phyloP scores from a whole-genome alignment of 169 alveolate genomes.

The Eimeria brunetti region DNA sequence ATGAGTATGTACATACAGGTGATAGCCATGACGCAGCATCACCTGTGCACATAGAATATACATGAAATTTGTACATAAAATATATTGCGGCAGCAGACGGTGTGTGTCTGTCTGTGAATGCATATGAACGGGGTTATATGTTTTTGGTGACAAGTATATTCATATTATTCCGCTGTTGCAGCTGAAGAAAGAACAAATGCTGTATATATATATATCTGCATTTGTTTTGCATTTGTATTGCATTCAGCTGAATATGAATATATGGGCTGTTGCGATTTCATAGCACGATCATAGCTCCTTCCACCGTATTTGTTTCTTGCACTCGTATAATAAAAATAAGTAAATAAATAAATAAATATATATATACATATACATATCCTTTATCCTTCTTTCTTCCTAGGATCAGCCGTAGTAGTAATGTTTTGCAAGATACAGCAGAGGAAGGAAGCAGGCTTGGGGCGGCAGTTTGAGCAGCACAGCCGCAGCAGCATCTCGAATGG shows the following conservation, averaged over 20 bases:
- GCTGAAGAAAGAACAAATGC: not conserved
- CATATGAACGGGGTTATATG: too few relatives aligned
- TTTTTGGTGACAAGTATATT: not conserved
- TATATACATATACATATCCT: too few relatives aligned
- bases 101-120: too few relatives aligned
- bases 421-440: slow-evolving; percentile 70
- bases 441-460: slow-evolving; percentile 72
- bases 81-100: not conserved
- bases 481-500: not conserved
- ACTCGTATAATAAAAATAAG: too few relatives aligned
- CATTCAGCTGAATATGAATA: too few relatives aligned
- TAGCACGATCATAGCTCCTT: too few relatives aligned
- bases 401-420: slow-evolving; percentile 68
- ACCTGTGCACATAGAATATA: too few relatives aligned
- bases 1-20: too few relatives aligned
- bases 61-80: not conserved
- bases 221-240: not conserved
- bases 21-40: too few relatives aligned
- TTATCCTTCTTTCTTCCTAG: too few relatives aligned
- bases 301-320: not conserved
- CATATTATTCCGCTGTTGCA: not conserved
- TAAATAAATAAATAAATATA: too few relatives aligned
- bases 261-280: too few relatives aligned
- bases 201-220: not conserved
- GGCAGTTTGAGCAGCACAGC: slow-evolving; percentile 46